Evolutionary conservation across 345 rosid species (phyloP).

Genomic region (Cardamine resedifolia): DNA sequence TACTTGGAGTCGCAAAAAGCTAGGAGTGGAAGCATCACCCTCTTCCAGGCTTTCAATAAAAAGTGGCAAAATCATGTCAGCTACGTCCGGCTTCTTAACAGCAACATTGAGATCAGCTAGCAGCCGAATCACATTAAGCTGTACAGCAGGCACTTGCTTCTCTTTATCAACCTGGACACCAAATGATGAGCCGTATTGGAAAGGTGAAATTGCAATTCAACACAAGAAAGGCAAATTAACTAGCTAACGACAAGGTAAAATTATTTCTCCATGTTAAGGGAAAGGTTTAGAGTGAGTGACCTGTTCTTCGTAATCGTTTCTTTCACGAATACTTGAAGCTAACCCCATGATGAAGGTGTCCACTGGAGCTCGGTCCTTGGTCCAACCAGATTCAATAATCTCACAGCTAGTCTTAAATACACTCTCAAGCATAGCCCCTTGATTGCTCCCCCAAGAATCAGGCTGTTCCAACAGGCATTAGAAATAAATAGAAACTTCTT

Average conservation of each 20-base stretch:
- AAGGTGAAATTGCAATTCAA: constrained; percentile 12
- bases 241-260: constrained; percentile 19
- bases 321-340: constrained; percentile 85
- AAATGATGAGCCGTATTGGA: constrained; percentile 36
- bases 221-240: constrained; percentile 4
- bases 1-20: constrained; percentile 91
- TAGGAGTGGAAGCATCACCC: constrained; percentile 94
- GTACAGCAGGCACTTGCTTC: constrained; percentile 76
- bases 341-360: constrained; percentile 93
- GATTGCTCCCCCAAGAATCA: constrained; percentile 73
- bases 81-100: constrained; percentile 90
- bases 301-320: constrained; percentile 92
- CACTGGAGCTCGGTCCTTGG: constrained; percentile 91
- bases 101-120: constrained; percentile 93
- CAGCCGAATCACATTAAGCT: constrained; percentile 85
- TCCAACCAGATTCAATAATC: constrained; percentile 93
- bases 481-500: constrained; percentile 12
- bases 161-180: constrained; percentile 75
- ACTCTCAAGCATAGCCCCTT: constrained; percentile 82
- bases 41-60: constrained; percentile 97
- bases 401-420: constrained; percentile 78
- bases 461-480: constrained; percentile 55
- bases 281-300: constrained; percentile 44
- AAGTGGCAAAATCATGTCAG: constrained; percentile 96
- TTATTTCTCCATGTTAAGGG: neutral